Percentiles rank a stretch among this genome's conserved stretches.
Conservation (phyloP, 495 filamentous ascomycete species). For the Penicillium goetzii region DNA sequence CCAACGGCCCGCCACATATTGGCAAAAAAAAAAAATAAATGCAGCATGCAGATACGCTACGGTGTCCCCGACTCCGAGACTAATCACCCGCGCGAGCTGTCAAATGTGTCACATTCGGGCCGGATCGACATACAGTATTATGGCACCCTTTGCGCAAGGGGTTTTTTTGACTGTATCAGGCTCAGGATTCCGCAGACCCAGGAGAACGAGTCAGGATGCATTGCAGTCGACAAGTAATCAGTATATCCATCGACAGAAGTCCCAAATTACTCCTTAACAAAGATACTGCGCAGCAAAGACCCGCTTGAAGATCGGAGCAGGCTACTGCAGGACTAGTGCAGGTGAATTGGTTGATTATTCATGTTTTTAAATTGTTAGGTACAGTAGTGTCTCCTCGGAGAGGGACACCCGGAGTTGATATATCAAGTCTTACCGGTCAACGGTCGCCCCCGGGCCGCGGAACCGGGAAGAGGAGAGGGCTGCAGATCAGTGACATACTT, state of each 20-base stretch:
- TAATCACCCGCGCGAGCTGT: neutral
- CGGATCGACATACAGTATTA: neutral
- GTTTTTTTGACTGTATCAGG: neutral
- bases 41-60: neutral
- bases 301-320: neutral
- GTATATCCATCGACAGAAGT: neutral
- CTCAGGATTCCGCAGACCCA: neutral
- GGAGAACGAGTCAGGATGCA: neutral
- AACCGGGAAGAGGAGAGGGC: neutral
- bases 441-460: neutral
- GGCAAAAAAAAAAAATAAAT: neutral
- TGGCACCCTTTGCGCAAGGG: neutral
- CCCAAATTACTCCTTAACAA: neutral
- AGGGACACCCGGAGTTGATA: neutral
- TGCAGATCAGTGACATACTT: neutral
- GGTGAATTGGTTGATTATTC: neutral
- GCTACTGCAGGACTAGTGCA: neutral
- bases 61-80: neutral
- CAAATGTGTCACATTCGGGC: neutral
- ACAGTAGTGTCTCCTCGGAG: neutral
- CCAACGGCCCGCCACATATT: neutral
- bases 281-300: neutral
- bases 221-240: neutral
- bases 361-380: neutral
- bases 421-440: constrained; percentile 9